Base-by-base conservation (phyloP, 176 grass and related monocot genomes). In the Aechmea fasciata region DNA sequence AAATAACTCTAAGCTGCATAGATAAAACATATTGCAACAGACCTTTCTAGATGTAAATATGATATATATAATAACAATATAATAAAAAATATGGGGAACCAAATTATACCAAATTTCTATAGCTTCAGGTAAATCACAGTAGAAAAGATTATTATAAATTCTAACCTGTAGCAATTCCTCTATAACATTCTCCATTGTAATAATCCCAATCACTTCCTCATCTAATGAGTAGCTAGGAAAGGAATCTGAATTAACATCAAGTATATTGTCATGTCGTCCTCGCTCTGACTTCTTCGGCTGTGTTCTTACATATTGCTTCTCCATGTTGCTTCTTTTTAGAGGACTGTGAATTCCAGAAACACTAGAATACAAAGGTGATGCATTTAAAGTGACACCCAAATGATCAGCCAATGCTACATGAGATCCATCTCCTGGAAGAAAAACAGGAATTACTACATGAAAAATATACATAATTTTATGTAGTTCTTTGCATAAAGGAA, bases 151-250 rank as follows among this genome's bases (percentile, higher is more conserved):
- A 41, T 41, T 41, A 7, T 41, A 41, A n/a, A 73, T 74, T 67
- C 41, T 69, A 41, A 93, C 94, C 94, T 99, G 94, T 65, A 93
- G 83, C 66, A 93, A 65, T 69, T 93, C 71, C 83, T 99, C 94
- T 87, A 99, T 99, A 64, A 90, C 94, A 90, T 99, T 90, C 81
- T 99, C 90, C 94, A 99, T 99, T 9, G 90, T 99, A 67, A 93
- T 99, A 85, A 99, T 99, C 66, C 94, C 94, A 9, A 99, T 84
- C 49, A 86, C 87, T 85, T 87, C 93, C 79, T 99, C 90, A 73
- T 91, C 92, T 74, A 82, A 71, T 52, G 90, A 86, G 83, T 93
- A 99, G 55, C 77, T 80, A 57, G 90, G 84, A 66, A 99, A 73
- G 62, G 87, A 80, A 11, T 90, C 84, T 0, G 75, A 75, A 86